Base-by-base conservation (phyloP, 2,329 filamentous ascomycete species). In the Akanthomyces lecanii region DNA sequence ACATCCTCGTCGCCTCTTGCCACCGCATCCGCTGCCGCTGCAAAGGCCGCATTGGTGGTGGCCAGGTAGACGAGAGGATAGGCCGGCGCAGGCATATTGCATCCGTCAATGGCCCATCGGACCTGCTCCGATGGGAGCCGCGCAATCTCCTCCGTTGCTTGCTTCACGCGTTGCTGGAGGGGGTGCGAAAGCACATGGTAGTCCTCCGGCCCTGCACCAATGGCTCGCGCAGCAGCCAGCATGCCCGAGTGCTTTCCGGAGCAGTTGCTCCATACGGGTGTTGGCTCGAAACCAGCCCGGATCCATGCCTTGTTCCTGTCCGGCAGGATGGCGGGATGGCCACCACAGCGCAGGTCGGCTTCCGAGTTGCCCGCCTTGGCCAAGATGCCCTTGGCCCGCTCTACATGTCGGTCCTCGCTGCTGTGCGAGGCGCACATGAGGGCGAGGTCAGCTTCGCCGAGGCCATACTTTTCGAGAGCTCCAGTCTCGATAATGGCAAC, bases 161-260 rank as follows among this genome's bases (percentile, higher is more conserved):
- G 55, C 63, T 70, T 76, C 2, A 82, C 76, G 8, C 69, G 68
- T 11, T 64, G 21, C 63, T 82, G 80, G 23, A 81, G 70, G 0
- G 76, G 75, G 63, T 79, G 74, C 0, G 65, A 64, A 0, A 71
- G 64, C 0, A 72, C 63, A 53, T 81, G 77, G 64, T 80, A 80
- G 47, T 67, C 69, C 0, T 25, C 62, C 3, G 74, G 61, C 3
- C 67, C 64, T 0, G 69, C 74, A 0, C 72, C 75, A 0, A 82
- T 57, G 0, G 74, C 73, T 33, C 69, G 72, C 0, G 78, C 72
- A 1, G 75, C 80, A 0, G 75, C 78, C 25, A 81, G 67, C 78
- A 82, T 81, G 1, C 76, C 79, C 3, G 71, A 76, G 65, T 82
- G 79, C 47, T 82, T 82, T 1, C 79, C 80, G 0, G 79, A 81